These are phyloP conservation scores for Chlamydomonas reinhardtii DNA, from an alignment of 163 green algal species.

Conservation along the genomic window DNA sequence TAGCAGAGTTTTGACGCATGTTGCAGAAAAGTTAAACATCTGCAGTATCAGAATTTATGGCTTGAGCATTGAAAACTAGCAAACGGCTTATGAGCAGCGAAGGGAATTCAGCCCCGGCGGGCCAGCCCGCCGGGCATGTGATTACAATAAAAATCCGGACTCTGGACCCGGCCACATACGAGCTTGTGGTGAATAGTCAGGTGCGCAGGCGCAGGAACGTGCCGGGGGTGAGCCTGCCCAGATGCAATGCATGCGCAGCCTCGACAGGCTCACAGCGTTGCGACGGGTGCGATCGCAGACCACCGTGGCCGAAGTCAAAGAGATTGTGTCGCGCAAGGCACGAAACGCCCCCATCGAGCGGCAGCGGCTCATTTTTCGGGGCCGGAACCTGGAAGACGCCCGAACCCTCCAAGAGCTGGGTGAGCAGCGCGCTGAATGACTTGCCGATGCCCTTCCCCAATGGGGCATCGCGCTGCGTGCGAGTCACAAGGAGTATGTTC, in stretches of 20 bases:
- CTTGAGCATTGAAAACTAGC: too few species aligned
- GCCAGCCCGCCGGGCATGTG: neutral
- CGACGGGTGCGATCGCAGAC: conserved; percentile 32
- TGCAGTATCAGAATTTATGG: too few species aligned
- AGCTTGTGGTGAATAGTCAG: conserved; percentile 36
- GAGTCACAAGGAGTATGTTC: too few species aligned
- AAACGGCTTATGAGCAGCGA: neutral
- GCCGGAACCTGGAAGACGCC: conserved; percentile 62
- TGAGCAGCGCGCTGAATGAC: conserved; percentile 4
- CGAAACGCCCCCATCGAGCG: conserved; percentile 51
- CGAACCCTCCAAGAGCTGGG: conserved; percentile 14
- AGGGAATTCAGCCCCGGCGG: neutral
- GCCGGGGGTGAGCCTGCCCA: too few species aligned
- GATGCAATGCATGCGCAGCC: too few species aligned
- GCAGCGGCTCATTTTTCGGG: conserved; percentile 73
- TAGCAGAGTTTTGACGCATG: too few species aligned
- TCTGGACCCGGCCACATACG: conserved; percentile 63
- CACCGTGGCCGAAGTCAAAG: conserved; percentile 65
- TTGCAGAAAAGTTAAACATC: too few species aligned
- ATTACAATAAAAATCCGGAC: conserved; percentile 62
- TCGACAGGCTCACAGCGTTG: neutral
- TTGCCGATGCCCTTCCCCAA: too few species aligned
- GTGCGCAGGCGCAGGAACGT: neutral
- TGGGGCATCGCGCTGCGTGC: too few species aligned
- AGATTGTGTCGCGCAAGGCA: conserved; percentile 38